Conservation (phyloP, 495 filamentous ascomycete species). For the Neurospora sublineolata region DNA sequence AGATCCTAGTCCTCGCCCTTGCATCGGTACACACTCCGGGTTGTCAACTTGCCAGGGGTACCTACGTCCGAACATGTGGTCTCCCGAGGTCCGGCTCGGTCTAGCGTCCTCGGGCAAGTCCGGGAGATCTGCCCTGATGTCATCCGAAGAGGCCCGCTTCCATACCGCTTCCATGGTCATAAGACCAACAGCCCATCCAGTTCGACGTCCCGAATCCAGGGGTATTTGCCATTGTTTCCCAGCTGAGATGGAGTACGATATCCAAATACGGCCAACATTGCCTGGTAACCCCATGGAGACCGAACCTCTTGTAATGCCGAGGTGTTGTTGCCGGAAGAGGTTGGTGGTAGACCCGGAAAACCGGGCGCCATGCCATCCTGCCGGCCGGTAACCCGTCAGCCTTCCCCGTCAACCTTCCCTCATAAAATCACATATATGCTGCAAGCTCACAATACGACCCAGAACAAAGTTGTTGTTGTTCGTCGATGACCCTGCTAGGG, state of each 20-base stretch:
- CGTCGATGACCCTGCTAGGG: slow-evolving; percentile 11
- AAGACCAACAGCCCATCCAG: background rate
- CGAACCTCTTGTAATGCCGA: background rate
- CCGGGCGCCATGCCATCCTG: background rate
- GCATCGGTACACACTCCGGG: background rate
- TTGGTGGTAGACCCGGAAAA: background rate
- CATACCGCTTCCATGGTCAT: background rate
- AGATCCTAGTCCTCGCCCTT: background rate
- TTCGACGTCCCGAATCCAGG: background rate
- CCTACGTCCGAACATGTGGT: slow-evolving; percentile 8
- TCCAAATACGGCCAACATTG: background rate
- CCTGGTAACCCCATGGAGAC: background rate
- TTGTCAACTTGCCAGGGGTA: background rate
- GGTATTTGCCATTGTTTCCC: background rate
- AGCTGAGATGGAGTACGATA: background rate
- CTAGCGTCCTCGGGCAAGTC: slow-evolving; percentile 11
- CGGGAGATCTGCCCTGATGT: slow-evolving; percentile 6
- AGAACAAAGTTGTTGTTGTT: background rate
- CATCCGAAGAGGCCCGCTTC: slow-evolving; percentile 4
- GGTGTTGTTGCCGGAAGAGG: background rate
- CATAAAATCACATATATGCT: background rate
- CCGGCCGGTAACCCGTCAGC: background rate
- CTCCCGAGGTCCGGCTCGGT: slow-evolving; percentile 20
- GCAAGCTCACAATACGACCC: background rate
- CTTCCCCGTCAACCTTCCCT: background rate